phyloP scores from a whole-genome alignment of 2,329 filamentous ascomycete species.

The Xylariaceae sp. region DNA sequence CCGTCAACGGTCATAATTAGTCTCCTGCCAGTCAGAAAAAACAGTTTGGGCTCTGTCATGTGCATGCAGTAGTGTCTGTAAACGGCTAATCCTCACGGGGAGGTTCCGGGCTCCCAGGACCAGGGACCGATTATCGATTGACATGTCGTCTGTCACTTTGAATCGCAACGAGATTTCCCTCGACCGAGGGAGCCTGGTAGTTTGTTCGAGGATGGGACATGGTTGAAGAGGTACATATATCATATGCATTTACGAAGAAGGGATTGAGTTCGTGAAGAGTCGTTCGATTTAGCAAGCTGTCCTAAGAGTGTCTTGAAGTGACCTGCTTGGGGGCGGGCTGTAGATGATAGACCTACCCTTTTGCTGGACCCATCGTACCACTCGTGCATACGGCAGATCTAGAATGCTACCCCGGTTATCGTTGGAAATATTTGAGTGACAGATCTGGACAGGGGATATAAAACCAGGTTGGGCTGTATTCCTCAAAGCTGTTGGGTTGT shows the following conservation, averaged over 20 bases:
- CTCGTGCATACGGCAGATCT: constrained; percentile 20
- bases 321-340: neutral
- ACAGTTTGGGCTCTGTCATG: constrained; percentile 20
- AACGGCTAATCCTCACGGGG: constrained; percentile 29
- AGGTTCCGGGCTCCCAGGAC: constrained; percentile 22
- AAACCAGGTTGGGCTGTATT: constrained; percentile 26
- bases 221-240: neutral
- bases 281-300: neutral
- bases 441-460: constrained; percentile 28
- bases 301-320: neutral
- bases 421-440: constrained; percentile 8
- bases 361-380: constrained; percentile 18
- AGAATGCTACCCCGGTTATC: constrained; percentile 30
- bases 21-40: constrained; percentile 22
- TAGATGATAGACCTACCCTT: constrained; percentile 19
- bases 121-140: constrained; percentile 22
- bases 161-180: constrained; percentile 1
- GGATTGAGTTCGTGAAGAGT: neutral
- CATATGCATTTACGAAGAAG: neutral
- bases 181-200: neutral
- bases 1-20: neutral
- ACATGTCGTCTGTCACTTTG: constrained; percentile 22
- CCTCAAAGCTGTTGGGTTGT: constrained; percentile 25
- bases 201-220: neutral
- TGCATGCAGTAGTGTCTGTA: constrained; percentile 30